Evolutionary conservation across 768 basidiomycete species (phyloP).

Genomic region (Lentinula raphanica): DNA sequence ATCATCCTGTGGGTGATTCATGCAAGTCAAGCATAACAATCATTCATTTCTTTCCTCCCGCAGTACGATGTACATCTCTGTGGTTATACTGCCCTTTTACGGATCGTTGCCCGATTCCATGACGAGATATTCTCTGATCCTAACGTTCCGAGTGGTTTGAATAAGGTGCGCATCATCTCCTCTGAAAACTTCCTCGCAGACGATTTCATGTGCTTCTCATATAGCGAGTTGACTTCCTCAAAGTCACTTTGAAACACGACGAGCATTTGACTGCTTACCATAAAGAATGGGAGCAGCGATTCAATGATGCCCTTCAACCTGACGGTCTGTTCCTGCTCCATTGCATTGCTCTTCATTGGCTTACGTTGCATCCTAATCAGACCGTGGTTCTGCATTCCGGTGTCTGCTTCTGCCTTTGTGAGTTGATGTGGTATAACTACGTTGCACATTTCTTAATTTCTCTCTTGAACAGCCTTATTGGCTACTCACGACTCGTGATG

Average conservation of each 20-base stretch:
- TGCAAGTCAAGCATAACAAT: neutral
- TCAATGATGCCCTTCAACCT: constrained; percentile 54
- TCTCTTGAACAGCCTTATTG: constrained; percentile 50
- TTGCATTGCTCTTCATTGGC: neutral
- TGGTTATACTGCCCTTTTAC: constrained; percentile 63
- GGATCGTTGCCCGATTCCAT: constrained; percentile 69
- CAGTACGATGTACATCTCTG: constrained; percentile 76
- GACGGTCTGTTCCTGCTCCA: constrained; percentile 34
- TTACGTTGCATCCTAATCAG: constrained; percentile 27
- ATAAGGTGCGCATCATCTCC: constrained; percentile 42
- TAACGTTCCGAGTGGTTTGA: constrained; percentile 59
- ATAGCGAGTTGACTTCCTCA: constrained; percentile 63
- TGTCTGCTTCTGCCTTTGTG: constrained; percentile 70
- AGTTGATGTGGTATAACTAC: neutral
- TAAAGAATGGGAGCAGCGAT: constrained; percentile 62
- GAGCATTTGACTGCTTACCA: constrained; percentile 49
- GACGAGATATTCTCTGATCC: constrained; percentile 74
- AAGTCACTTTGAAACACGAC: constrained; percentile 59
- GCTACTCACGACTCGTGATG: constrained; percentile 79
- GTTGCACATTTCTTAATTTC: too few relatives aligned
- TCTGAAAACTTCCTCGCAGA: neutral
- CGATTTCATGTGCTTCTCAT: constrained; percentile 7
- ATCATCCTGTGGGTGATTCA: constrained; percentile 40
- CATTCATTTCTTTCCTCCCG: neutral
- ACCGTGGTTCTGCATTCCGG: constrained; percentile 55